phyloP scores from a whole-genome alignment of 1,284 basidiomycete genomes.

The Neolentinus lepideus region DNA sequence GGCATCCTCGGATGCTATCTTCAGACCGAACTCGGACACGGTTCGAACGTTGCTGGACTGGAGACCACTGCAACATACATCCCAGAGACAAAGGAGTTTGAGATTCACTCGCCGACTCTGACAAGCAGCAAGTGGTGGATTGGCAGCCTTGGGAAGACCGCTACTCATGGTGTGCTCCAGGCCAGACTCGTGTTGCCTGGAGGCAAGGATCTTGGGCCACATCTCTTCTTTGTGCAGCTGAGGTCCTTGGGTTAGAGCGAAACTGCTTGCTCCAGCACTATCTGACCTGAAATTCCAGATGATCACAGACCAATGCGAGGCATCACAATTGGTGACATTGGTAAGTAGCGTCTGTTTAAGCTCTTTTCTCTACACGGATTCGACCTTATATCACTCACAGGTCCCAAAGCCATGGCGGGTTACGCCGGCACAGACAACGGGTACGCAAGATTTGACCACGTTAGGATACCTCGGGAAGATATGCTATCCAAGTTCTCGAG shows the following conservation, averaged over 20 bases:
- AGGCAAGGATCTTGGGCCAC: conserved; percentile 64
- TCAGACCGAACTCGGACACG: conserved; percentile 75
- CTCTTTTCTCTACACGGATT: neutral
- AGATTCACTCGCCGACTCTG: conserved; percentile 70
- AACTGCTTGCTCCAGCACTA: neutral
- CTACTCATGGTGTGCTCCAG: conserved; percentile 76
- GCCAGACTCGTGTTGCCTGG: conserved; percentile 65
- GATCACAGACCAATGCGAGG: conserved; percentile 57
- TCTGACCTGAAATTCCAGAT: conserved; percentile 27
- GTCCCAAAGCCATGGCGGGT: conserved; percentile 58
- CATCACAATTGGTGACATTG: conserved; percentile 72
- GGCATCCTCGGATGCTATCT: conserved; percentile 69
- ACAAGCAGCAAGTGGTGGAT: conserved; percentile 86
- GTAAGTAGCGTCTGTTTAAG: conserved; percentile 20
- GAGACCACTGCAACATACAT: conserved; percentile 80
- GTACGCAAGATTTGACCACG: conserved; percentile 60
- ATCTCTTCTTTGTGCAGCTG: conserved; percentile 71
- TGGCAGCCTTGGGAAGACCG: conserved; percentile 63
- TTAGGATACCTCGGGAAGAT: conserved; percentile 66
- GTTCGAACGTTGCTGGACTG: conserved; percentile 60
- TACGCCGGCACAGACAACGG: conserved; percentile 61
- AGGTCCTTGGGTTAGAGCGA: conserved; percentile 42
- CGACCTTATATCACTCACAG: conserved; percentile 19
- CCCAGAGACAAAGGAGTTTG: conserved; percentile 60
- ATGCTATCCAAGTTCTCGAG: conserved; percentile 76